These are phyloP conservation scores for Amanita subjunquillea DNA, from an alignment of 768 basidiomycete species.

Conservation along the genomic window DNA sequence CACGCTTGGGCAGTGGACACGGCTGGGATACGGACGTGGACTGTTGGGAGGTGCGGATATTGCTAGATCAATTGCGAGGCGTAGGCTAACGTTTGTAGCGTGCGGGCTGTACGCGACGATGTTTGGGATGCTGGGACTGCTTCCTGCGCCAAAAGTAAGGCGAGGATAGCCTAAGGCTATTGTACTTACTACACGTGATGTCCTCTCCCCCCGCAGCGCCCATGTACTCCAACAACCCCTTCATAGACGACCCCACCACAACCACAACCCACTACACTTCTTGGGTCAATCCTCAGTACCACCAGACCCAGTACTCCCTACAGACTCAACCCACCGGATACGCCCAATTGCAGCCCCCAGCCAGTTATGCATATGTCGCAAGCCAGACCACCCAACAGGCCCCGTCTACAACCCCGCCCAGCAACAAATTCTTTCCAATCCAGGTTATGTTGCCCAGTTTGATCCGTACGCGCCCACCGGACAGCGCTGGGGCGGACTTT, in stretches of 20 bases:
- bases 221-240: conserved; percentile 62
- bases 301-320: background rate
- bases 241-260: conserved; percentile 36
- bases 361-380: conserved; percentile 27
- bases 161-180: conserved; percentile 7
- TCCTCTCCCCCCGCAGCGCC: conserved; percentile 3
- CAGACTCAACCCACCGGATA: conserved; percentile 5
- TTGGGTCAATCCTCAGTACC: conserved; percentile 26
- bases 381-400: conserved; percentile 18
- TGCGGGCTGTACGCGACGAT: conserved; percentile 58
- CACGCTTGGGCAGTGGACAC: conserved; percentile 59
- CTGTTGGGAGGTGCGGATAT: conserved; percentile 44
- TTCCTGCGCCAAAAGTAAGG: conserved; percentile 49
- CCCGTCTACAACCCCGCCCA: conserved; percentile 30
- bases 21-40: conserved; percentile 54
- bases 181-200: background rate
- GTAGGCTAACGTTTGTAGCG: conserved; percentile 27
- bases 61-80: background rate
- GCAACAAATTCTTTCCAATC: conserved; percentile 36
- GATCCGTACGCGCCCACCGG: conserved; percentile 40
- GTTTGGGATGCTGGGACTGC: conserved; percentile 67
- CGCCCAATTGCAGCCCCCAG: conserved; percentile 34
- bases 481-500: conserved; percentile 28
- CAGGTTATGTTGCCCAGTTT: conserved; percentile 38
- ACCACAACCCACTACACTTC: conserved; percentile 24